Evolutionary conservation across 1,284 basidiomycete genomes (phyloP), one percentile per base, ranked within the genome.

Genomic region (Gomphus sp.): DNA sequence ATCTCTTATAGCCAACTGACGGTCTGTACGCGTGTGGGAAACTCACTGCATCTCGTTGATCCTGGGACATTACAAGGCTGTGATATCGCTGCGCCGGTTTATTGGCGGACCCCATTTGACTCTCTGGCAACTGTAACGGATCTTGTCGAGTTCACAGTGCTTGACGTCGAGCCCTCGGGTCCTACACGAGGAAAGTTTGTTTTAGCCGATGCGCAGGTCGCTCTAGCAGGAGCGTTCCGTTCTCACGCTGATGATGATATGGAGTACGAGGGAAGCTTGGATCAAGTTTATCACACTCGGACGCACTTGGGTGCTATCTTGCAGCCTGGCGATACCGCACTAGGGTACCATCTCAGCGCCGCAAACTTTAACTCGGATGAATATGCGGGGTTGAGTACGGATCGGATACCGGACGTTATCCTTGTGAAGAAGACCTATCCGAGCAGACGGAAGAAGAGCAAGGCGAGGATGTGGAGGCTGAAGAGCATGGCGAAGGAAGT

Each of bases 351-450:
- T 72, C 80, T 99, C 60, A 86, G 86, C 18, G 83, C 89, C 62
- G 77, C 90, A 62, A 99, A 99, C 77, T 98, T 90, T 79, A 99
- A 99, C 78, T 91, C 88, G 61, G 84, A 89, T 53, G 85, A 85
- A 50, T 98, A 88, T 70, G 87, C 94, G 39, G 71, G 77, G n/a
- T 74, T 98, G 25, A 80, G 87, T 18, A 66, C 77, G n/a, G 79
- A 80, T 52, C 82, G 88, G 52, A 79, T 96, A 62, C 97, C 96
- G 0, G 93, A 98, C 67, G 85, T 98, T 63, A 83, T 99, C 36
- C 82, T 99, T 16, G 89, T 98, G 63, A 91, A 92, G 76, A 99
- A 99, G 80, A 84, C 91, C 60, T 99, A 98, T 74, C 97, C 95
- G 52, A 91, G 96, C 74, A 76, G 93, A 52, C 74, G 95, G 65